Conservation (phyloP, 2,329 filamentous ascomycete genomes). For the Acarospora socialis region DNA sequence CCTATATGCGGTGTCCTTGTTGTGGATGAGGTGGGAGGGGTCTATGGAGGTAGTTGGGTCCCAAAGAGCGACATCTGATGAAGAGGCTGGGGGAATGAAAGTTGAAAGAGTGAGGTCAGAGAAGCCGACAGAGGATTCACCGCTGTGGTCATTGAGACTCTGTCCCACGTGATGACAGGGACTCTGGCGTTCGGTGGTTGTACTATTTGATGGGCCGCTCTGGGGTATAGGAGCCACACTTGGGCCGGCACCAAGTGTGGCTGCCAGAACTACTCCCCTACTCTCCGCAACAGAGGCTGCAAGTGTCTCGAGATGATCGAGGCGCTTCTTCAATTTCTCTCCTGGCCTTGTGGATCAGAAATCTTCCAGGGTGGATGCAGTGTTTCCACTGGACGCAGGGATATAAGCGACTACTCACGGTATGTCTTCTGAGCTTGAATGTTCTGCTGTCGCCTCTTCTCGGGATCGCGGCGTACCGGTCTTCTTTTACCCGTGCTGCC, state of each 20-base stretch:
- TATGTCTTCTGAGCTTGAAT: constrained; percentile 17
- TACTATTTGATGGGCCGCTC: no score
- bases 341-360: constrained; percentile 4
- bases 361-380: neutral
- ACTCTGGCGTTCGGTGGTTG: no score
- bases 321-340: constrained; percentile 12
- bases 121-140: no score
- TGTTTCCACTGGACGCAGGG: neutral
- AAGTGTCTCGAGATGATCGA: constrained; percentile 13
- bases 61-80: neutral
- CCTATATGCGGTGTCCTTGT: neutral
- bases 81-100: neutral
- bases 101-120: no score
- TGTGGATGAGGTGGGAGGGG: neutral
- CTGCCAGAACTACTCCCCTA: neutral
- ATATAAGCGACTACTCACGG: constrained; percentile 10
- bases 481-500: constrained; percentile 11
- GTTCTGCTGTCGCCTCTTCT: constrained; percentile 17
- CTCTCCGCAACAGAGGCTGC: constrained; percentile 8
- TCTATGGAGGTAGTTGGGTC: constrained; percentile 1
- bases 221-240: no score
- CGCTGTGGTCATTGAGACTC: no score
- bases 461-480: constrained; percentile 13
- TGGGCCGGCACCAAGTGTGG: no score
- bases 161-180: no score